Base-by-base conservation (phyloP, 2,329 filamentous ascomycete species). In the Colletotrichum phormii region DNA sequence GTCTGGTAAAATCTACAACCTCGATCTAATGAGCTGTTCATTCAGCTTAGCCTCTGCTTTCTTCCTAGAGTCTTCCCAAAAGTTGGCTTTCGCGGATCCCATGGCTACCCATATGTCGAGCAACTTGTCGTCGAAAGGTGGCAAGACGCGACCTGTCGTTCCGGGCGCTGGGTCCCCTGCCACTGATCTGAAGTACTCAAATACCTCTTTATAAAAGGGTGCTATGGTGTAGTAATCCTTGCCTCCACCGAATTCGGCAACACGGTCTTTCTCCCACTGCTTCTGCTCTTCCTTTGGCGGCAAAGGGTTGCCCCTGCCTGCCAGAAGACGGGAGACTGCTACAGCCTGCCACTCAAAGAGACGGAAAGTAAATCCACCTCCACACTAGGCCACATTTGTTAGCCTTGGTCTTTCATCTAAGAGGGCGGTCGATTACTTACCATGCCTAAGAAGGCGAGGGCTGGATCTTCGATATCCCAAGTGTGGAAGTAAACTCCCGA, bases 121-220 rank as follows among this genome's bases (percentile, higher is more conserved):
- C 83, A 83, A 85, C 26, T 79, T 79, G 31, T 79, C 79, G 13
- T 86, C 81, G 64, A 86, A 88, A 2, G 77, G 78, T 1, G 85
- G 84, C 35, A 87, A 74, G 12, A 76, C 76, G 7, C 85, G 80
- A 0, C 84, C 85, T 0, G 80, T 81, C 4, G 80, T 80, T 0
- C 81, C 82, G 5, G 79, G 75, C 0, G 75, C 77, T 2, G 86
- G 84, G 7, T 85, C 80, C 0, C 85, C 85, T 0, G 85, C 85
- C 31, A 87, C 77, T 5, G 72, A 69, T 0, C 84, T 78, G 15
- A 87, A 75, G 3, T 81, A 79, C 67, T 83, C 80, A 62, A 85
- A 85, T 67, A 82, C 85, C 0, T 77, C 78, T 26, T 80, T 78
- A 46, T 84, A 85, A 66, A 85, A 75, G 1, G 79, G 79, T 5